Conservation (phyloP, 2,329 filamentous ascomycete genomes). For the Huntiella decipiens region DNA sequence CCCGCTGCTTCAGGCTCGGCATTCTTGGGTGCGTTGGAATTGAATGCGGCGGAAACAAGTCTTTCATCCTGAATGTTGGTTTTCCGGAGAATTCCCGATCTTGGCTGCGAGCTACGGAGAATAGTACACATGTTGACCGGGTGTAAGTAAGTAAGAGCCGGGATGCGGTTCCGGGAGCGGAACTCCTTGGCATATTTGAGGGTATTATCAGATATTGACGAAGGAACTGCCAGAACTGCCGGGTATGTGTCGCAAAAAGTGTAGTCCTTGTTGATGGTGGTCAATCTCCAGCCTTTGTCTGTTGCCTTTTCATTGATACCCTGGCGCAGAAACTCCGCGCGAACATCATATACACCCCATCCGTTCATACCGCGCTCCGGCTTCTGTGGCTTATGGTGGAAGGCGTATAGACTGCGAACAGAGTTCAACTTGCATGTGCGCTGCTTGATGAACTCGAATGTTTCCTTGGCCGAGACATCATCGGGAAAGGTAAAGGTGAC, state of each 20-base stretch:
- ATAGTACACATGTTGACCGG: conserved; percentile 94
- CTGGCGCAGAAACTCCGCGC: conserved; percentile 69
- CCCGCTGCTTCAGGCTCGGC: conserved; percentile 14
- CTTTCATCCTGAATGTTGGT: conserved; percentile 92
- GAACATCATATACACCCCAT: conserved; percentile 71
- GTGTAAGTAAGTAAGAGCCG: conserved; percentile 83
- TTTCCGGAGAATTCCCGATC: conserved; percentile 70
- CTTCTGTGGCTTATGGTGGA: conserved; percentile 58
- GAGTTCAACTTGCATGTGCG: conserved; percentile 66
- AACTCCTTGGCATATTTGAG: conserved; percentile 84
- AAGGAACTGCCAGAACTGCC: conserved; percentile 63
- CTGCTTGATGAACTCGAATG: conserved; percentile 68
- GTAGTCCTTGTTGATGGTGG: conserved; percentile 77
- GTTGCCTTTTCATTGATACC: conserved; percentile 68
- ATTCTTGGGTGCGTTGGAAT: conserved; percentile 35
- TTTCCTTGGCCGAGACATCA: conserved; percentile 57
- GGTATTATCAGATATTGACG: conserved; percentile 86
- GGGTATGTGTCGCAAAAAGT: conserved; percentile 87
- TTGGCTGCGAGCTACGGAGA: conserved; percentile 80
- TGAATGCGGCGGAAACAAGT: conserved; percentile 80
- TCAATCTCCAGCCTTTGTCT: conserved; percentile 73
- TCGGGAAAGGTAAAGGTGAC: conserved; percentile 74
- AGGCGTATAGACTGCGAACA: conserved; percentile 82
- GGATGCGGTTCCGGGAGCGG: conserved; percentile 74
- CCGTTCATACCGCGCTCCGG: conserved; percentile 58